Conservation (phyloP, 371 early-diverging fungal species). For the Entomophthora muscae region DNA sequence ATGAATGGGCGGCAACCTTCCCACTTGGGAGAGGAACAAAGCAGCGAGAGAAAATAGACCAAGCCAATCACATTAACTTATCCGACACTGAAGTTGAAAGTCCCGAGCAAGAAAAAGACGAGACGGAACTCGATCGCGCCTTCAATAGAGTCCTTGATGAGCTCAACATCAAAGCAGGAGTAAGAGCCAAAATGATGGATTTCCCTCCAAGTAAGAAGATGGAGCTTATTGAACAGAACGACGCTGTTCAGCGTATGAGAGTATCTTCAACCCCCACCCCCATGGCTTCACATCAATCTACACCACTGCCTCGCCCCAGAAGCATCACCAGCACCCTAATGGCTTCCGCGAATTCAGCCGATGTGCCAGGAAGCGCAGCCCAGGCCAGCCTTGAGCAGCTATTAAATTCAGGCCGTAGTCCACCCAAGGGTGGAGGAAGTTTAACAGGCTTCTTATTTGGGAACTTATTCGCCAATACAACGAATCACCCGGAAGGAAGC, state of each 20-base stretch:
- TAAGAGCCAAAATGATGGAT: slow-evolving; percentile 26
- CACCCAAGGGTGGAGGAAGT: slow-evolving; percentile 14
- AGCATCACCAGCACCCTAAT: slow-evolving; percentile 1
- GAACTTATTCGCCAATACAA: background rate
- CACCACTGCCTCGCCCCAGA: slow-evolving; percentile 14
- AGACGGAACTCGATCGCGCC: slow-evolving; percentile 13
- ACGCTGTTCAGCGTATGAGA: slow-evolving; percentile 20
- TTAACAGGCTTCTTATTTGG: slow-evolving; percentile 1
- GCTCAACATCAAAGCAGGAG: slow-evolving; percentile 32
- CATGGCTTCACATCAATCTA: slow-evolving; percentile 10
- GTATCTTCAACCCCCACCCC: background rate
- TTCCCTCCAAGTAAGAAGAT: slow-evolving; percentile 26
- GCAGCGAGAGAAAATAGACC: background rate
- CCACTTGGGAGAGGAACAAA: background rate
- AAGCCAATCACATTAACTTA: background rate
- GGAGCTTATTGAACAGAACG: slow-evolving; percentile 28
- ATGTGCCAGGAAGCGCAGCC: slow-evolving; percentile 5
- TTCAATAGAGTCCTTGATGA: slow-evolving; percentile 20
- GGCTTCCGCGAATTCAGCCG: slow-evolving; percentile 6
- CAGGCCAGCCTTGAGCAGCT: slow-evolving; percentile 5
- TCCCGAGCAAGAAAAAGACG: background rate
- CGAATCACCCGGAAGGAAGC: background rate
- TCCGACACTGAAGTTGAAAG: background rate
- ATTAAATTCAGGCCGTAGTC: slow-evolving; percentile 11
- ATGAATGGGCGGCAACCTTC: background rate